Evolutionary conservation across 2,329 filamentous ascomycete species (phyloP), one percentile per base, ranked within the genome.

Genomic region (Alternaria brassicae): DNA sequence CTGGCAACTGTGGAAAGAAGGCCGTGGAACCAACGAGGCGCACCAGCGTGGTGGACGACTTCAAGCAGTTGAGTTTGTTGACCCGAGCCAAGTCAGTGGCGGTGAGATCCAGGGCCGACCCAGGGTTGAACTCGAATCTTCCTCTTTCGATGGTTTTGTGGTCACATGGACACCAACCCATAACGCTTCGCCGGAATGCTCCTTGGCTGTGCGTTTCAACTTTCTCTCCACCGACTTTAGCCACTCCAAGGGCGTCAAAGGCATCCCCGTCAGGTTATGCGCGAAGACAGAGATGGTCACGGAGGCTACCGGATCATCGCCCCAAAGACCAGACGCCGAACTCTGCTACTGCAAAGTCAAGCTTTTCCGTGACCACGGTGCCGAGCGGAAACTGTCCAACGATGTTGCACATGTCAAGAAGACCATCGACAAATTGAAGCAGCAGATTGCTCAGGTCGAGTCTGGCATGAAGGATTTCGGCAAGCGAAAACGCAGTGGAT

Each of bases 221-320:
- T 99, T 99, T 74, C 83, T 99, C 0, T 99, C 95, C 0, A 99
- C 95, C 8, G 95, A 99, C 75, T 99, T 98, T 76, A 98, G 94
- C 77, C 95, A 98, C 74, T 98, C 95, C 9, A 99, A 99, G 75
- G 95, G 95, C 44, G 95, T 99, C 48, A 99, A 98, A 79, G 95
- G 95, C 34, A 97, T 98, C 65, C 94, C 95, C 0, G 93, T 99
- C 4, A 85, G 95, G 55, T 85, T 98, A 0, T 98, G 94, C 77
- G 89, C 93, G 13, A 98, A 98, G 79, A 98, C 95, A 0, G 90
- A 91, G 64, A 79, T 89, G 10, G 60, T 94, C 1, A 80, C 84
- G 0, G 79, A 83, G 15, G 84, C 84, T 25, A 79, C 83, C 8
- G 82, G 84, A 56, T 73, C 75, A 39, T 67, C 72, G 5, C 64